phyloP scores from a whole-genome alignment of 75 land plant species.

The Selaginella tamariscina region DNA sequence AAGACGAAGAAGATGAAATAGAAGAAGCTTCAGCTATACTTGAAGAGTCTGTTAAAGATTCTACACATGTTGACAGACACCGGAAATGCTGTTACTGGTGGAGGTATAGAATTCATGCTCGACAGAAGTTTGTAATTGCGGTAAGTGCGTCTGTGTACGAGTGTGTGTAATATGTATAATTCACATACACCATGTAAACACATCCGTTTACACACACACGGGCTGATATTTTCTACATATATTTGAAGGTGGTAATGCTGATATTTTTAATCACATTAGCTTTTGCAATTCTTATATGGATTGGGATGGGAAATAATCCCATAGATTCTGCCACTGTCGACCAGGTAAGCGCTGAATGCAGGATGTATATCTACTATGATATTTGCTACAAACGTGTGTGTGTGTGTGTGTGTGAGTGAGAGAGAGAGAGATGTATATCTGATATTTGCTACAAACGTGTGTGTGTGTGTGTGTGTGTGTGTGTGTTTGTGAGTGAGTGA shows the following conservation, averaged over 20 bases:
- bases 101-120: conserved; percentile 40
- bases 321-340: conserved; percentile 45
- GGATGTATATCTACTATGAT: no score
- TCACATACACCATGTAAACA: not conserved
- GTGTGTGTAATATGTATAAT: not conserved
- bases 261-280: conserved; percentile 41
- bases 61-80: conserved; percentile 23
- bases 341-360: conserved; percentile 28
- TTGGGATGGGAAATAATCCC: conserved; percentile 48
- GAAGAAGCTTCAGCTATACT: conserved; percentile 19
- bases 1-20: conserved; percentile 49
- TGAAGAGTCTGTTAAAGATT: not conserved
- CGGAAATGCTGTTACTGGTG: conserved; percentile 29
- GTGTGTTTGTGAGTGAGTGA: no score
- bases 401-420: no score
- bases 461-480: no score
- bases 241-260: conserved; percentile 34
- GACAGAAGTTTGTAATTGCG: conserved; percentile 62
- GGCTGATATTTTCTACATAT: no score
- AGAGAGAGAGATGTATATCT: no score
- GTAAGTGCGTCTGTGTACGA: conserved; percentile 19
- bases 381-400: no score
- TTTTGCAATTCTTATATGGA: conserved; percentile 51
- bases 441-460: not conserved
- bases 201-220: no score